These are phyloP conservation scores for Diaporthe australafricana DNA, from an alignment of 2,329 filamentous ascomycete species.

Conservation along the genomic window DNA sequence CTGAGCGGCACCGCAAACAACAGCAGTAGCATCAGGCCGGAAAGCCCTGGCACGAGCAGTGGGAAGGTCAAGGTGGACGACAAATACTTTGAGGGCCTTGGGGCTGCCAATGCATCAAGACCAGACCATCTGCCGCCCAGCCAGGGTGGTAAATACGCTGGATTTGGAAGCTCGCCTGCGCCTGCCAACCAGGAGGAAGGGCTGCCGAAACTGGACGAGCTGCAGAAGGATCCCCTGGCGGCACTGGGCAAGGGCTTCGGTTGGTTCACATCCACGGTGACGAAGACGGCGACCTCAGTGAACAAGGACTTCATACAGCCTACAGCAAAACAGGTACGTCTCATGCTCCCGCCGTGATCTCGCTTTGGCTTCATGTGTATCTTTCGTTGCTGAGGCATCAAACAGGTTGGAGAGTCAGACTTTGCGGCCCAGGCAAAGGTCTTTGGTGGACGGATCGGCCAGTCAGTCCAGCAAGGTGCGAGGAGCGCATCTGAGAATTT, in stretches of 20 bases:
- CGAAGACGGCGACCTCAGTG: conserved; percentile 90
- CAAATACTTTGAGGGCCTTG: conserved; percentile 88
- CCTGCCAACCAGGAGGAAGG: conserved; percentile 53
- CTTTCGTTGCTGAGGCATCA: conserved; percentile 8
- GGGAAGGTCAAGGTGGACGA: conserved; percentile 78
- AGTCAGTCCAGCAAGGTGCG: conserved; percentile 76
- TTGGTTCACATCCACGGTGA: conserved; percentile 90
- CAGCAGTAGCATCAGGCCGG: conserved; percentile 53
- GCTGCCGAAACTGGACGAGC: conserved; percentile 82
- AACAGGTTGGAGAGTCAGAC: conserved; percentile 82
- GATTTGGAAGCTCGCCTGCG: conserved; percentile 85
- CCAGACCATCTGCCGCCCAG: conserved; percentile 82
- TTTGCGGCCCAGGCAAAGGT: conserved; percentile 75
- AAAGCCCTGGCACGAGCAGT: conserved; percentile 46
- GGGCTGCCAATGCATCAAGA: conserved; percentile 82
- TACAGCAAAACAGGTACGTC: conserved; percentile 83
- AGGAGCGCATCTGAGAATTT: conserved; percentile 83
- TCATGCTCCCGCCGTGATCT: neutral
- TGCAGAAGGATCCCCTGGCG: conserved; percentile 90
- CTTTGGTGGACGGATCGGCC: conserved; percentile 74
- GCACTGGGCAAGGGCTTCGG: conserved; percentile 93
- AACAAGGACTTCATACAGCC: conserved; percentile 94
- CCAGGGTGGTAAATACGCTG: conserved; percentile 91
- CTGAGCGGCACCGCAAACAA: conserved; percentile 51
- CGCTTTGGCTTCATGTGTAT: neutral